Evolutionary conservation across 768 basidiomycete species (phyloP).

Genomic region (Pleurotus platypus): DNA sequence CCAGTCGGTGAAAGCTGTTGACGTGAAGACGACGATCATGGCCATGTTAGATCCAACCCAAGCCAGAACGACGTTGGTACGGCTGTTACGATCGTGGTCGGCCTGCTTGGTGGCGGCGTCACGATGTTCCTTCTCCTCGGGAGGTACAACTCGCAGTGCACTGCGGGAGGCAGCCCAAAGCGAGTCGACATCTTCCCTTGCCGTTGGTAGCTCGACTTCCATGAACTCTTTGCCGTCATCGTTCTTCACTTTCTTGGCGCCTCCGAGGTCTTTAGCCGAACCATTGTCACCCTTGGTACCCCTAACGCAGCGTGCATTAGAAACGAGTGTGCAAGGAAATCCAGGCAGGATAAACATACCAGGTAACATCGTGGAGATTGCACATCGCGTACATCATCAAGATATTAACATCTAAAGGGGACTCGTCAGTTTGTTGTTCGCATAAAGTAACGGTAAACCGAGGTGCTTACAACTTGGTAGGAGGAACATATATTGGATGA

Average conservation of each 20-base stretch:
- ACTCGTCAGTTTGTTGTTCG: neutral
- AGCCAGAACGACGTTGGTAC: conserved; percentile 80
- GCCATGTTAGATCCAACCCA: conserved; percentile 88
- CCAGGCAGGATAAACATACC: conserved; percentile 23
- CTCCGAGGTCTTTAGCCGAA: conserved; percentile 81
- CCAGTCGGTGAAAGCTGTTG: conserved; percentile 73
- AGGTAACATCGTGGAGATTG: conserved; percentile 85
- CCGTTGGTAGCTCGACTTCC: conserved; percentile 82
- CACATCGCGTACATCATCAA: conserved; percentile 96
- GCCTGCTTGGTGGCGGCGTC: conserved; percentile 86
- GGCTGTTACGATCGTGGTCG: conserved; percentile 80
- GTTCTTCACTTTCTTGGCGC: conserved; percentile 84
- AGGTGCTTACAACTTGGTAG: conserved; percentile 61
- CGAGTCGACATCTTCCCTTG: conserved; percentile 83
- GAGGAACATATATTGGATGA: conserved; percentile 89
- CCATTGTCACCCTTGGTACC: conserved; percentile 94
- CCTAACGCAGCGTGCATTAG: conserved; percentile 29
- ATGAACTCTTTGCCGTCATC: conserved; percentile 83
- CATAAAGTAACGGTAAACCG: neutral
- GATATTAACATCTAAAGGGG: conserved; percentile 65
- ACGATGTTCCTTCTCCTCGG: conserved; percentile 77
- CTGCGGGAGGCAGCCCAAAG: conserved; percentile 77
- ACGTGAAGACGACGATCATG: conserved; percentile 75
- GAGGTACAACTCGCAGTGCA: conserved; percentile 62
- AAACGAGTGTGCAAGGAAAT: neutral